Conservation (phyloP, 441 rosid genomes). For the Pelargonium myrrhifolium region DNA sequence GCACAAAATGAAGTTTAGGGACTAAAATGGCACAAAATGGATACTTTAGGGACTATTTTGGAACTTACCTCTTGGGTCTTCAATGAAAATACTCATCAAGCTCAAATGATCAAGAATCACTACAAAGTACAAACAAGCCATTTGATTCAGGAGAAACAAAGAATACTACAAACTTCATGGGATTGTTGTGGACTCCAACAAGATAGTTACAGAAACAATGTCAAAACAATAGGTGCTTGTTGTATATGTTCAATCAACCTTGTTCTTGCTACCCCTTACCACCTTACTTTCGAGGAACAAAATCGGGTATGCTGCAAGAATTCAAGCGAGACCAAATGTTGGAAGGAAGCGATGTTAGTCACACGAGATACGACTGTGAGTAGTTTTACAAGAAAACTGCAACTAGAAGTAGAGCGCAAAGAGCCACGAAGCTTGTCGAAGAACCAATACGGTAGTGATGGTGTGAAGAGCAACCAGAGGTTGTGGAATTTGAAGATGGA, state of each 20-base stretch:
- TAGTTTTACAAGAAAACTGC: slow-evolving; percentile 43
- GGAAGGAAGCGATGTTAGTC: slow-evolving; percentile 4
- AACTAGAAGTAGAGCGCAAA: slow-evolving; percentile 31
- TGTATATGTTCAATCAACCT: slow-evolving; percentile 27
- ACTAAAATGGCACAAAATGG: no score
- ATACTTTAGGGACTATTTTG: no score
- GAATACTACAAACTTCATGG: slow-evolving; percentile 24
- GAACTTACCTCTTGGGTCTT: no score
- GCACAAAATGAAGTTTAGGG: no score
- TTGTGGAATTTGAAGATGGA: slow-evolving; percentile 70
- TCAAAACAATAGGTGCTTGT: slow-evolving; percentile 22
- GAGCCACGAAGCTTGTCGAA: slow-evolving; percentile 41
- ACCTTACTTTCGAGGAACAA: slow-evolving; percentile 43
- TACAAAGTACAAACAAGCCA: no score
- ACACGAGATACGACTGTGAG: slow-evolving; percentile 11
- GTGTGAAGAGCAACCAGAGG: slow-evolving; percentile 38
- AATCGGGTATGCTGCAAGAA: slow-evolving; percentile 42
- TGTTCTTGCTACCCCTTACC: slow-evolving; percentile 23
- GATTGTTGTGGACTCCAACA: slow-evolving; percentile 3
- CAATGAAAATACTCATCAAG: no score
- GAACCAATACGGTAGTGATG: slow-evolving; percentile 25
- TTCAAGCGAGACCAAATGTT: slow-evolving; percentile 17
- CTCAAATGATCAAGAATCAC: no score
- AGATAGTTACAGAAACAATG: slow-evolving; percentile 25
- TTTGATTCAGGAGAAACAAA: slow-evolving; percentile 12